Percentiles rank a stretch among this genome's conserved stretches.
Evolutionary conservation across 2,329 filamentous ascomycete species (phyloP).

Genomic region (Trematosphaeria pertusa): DNA sequence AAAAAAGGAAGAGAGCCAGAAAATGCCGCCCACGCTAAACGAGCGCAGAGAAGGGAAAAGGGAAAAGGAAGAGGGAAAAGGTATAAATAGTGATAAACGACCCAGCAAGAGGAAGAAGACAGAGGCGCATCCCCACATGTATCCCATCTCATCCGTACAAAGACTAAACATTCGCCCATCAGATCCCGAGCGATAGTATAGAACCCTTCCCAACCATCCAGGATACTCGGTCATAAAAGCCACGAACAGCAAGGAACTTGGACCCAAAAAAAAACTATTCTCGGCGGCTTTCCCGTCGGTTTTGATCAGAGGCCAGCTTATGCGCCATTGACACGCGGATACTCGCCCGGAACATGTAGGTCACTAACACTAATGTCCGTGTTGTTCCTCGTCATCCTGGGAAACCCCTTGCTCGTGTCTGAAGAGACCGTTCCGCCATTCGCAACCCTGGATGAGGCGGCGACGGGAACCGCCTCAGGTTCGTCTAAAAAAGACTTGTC

Average conservation of each 20-base stretch:
- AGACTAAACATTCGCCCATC: not conserved
- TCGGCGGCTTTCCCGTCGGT: conserved; percentile 19
- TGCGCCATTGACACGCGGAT: too few species aligned
- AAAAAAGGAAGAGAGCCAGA: too few species aligned
- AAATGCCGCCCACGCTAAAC: not conserved
- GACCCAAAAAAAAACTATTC: not conserved
- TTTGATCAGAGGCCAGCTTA: too few species aligned
- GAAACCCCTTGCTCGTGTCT: conserved; percentile 32
- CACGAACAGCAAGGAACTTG: not conserved
- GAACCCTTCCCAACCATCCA: not conserved
- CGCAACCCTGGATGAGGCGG: conserved; percentile 30
- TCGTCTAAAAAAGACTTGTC: conserved; percentile 42
- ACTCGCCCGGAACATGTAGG: conserved; percentile 74
- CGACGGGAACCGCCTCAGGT: conserved; percentile 34
- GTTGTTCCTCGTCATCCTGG: conserved; percentile 56
- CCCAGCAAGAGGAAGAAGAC: not conserved
- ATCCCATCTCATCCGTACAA: not conserved
- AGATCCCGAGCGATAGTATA: not conserved
- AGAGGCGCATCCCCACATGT: not conserved
- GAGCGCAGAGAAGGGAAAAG: not conserved
- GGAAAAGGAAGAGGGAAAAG: not conserved
- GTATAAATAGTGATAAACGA: not conserved
- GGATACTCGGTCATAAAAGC: not conserved
- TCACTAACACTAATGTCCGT: conserved; percentile 64
- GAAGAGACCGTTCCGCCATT: conserved; percentile 43